phyloP scores from a whole-genome alignment of 2,329 filamentous ascomycete species.

The Huntiella bhutanensis region DNA sequence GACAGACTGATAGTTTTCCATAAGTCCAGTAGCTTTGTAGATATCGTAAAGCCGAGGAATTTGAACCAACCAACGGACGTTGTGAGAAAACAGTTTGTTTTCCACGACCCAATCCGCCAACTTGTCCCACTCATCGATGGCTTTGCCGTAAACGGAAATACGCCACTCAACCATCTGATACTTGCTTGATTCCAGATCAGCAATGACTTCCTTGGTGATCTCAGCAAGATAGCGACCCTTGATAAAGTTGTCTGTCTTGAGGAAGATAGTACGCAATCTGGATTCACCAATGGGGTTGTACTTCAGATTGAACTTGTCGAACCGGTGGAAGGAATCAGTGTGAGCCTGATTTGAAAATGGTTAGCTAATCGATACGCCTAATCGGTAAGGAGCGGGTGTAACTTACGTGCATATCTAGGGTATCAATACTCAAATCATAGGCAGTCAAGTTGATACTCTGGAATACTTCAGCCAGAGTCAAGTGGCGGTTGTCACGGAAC shows the following conservation, averaged over 20 bases:
- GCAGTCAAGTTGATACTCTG: slow-evolving; percentile 93
- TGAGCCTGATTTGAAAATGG: slow-evolving; percentile 42
- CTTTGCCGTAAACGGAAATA: slow-evolving; percentile 88
- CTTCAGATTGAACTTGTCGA: slow-evolving; percentile 98
- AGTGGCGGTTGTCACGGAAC: slow-evolving; percentile 74
- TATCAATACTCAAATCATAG: slow-evolving; percentile 95
- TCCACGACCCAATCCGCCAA: slow-evolving; percentile 93
- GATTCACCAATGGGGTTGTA: slow-evolving; percentile 97
- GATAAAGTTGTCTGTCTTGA: slow-evolving; percentile 97
- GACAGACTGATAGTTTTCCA: slow-evolving; percentile 80
- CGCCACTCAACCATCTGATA: slow-evolving; percentile 99
- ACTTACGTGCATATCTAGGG: slow-evolving; percentile 90
- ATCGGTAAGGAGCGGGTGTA: not conserved
- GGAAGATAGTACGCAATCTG: slow-evolving; percentile 84
- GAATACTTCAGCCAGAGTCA: slow-evolving; percentile 86
- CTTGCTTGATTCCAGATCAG: slow-evolving; percentile 93
- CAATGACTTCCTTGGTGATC: slow-evolving; percentile 94
- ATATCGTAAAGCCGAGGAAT: slow-evolving; percentile 89
- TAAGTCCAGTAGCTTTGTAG: slow-evolving; percentile 73
- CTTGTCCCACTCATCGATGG: slow-evolving; percentile 91
- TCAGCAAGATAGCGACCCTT: slow-evolving; percentile 89
- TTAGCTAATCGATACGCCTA: slow-evolving; percentile 8
- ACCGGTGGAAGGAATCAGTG: slow-evolving; percentile 93
- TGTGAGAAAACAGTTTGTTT: slow-evolving; percentile 95
- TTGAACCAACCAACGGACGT: slow-evolving; percentile 93